These are phyloP conservation scores for Corynascus novoguineensis DNA, from an alignment of 495 filamentous ascomycete genomes.

Conservation along the genomic window DNA sequence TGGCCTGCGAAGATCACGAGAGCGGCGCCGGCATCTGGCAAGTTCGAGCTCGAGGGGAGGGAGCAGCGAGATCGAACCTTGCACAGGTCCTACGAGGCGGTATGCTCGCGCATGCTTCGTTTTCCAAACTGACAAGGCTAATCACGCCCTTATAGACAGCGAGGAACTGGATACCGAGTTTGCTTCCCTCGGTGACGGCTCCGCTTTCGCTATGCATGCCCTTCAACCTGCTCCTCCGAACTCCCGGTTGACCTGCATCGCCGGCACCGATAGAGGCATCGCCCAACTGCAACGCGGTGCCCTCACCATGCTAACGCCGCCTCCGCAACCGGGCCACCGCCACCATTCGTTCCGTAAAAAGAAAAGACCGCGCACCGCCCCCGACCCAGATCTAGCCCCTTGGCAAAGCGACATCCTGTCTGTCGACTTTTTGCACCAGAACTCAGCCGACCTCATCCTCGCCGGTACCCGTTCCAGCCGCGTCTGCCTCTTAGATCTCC, in stretches of 20 bases:
- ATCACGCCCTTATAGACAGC: too few species aligned
- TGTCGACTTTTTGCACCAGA: constrained; percentile 26
- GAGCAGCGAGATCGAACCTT: too few species aligned
- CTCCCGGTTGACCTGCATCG: constrained; percentile 22
- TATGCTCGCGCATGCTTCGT: too few species aligned
- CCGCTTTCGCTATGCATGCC: constrained; percentile 8
- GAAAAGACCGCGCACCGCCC: too few species aligned
- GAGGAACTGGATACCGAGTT: not conserved
- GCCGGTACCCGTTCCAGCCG: constrained; percentile 35
- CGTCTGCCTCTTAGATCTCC: constrained; percentile 32
- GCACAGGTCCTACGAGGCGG: constrained; percentile 12
- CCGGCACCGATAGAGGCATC: constrained; percentile 33
- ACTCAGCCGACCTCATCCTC: constrained; percentile 26
- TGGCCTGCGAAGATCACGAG: constrained; percentile 18
- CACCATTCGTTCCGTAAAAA: not conserved
- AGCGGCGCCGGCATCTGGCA: constrained; percentile 6
- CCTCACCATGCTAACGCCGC: constrained; percentile 13
- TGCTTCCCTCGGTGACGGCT: not conserved
- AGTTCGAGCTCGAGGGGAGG: too few species aligned
- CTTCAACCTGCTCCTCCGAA: constrained; percentile 2
- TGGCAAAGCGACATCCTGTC: constrained; percentile 22
- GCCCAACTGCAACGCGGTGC: constrained; percentile 8
- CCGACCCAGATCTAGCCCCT: not conserved
- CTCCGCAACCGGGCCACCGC: not conserved
- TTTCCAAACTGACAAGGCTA: not conserved